Percentiles rank a stretch among this genome's conserved stretches.
Conservation (phyloP, 2,329 filamentous ascomycete species). For the Tolypocladium amazonense region DNA sequence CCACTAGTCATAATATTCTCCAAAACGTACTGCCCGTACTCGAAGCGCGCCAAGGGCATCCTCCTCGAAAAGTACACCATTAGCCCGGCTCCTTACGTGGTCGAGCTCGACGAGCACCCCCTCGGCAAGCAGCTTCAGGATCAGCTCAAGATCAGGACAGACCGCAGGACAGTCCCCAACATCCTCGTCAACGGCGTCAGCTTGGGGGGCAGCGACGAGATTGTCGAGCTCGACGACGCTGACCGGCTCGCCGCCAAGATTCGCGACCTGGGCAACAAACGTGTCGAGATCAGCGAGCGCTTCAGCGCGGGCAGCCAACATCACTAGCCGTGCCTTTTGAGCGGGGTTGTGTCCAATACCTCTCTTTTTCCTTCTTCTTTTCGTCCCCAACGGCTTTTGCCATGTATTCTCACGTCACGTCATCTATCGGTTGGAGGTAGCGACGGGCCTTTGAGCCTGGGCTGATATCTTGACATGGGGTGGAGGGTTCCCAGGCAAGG, state of each 20-base stretch:
- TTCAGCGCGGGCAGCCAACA: slow-evolving; percentile 15
- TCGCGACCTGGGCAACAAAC: slow-evolving; percentile 61
- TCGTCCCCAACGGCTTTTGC: background rate
- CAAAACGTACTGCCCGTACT: slow-evolving; percentile 85
- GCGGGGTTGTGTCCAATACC: slow-evolving; percentile 1
- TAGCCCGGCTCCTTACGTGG: slow-evolving; percentile 70
- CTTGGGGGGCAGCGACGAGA: slow-evolving; percentile 83
- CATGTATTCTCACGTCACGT: background rate
- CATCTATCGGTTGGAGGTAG: background rate
- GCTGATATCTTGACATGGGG: background rate
- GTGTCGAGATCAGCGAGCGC: slow-evolving; percentile 40
- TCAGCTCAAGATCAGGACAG: slow-evolving; percentile 61
- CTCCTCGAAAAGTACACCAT: slow-evolving; percentile 80
- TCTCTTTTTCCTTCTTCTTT: background rate
- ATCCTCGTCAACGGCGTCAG: slow-evolving; percentile 78
- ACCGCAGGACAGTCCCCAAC: slow-evolving; percentile 82
- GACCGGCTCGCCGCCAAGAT: slow-evolving; percentile 63
- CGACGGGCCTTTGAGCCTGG: background rate
- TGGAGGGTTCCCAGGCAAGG: background rate
- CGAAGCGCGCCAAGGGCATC: slow-evolving; percentile 73
- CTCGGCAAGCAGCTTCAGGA: slow-evolving; percentile 65
- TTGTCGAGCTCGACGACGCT: slow-evolving; percentile 58
- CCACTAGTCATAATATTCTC: slow-evolving; percentile 82
- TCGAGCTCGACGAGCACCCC: slow-evolving; percentile 79
- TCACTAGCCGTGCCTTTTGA: background rate